Evolutionary conservation across 192 early-diverging fungal genomes (phyloP).

Genomic region (Chytriomyces sp.): DNA sequence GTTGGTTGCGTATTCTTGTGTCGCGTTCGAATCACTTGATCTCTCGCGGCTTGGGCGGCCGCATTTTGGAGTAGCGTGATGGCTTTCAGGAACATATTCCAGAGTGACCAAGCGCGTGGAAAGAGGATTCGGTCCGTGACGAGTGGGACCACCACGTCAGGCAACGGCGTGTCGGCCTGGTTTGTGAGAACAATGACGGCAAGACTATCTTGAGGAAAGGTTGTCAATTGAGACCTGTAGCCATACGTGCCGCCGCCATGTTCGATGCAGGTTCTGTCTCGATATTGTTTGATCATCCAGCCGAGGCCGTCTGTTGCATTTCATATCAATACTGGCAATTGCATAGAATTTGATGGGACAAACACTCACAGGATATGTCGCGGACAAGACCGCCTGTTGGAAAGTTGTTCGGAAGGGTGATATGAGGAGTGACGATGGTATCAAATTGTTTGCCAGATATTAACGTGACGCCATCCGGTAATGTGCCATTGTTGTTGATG

Average conservation of each 20-base stretch:
- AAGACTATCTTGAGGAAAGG: slow-evolving; percentile 17
- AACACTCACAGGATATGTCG: background rate
- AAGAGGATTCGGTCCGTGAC: background rate
- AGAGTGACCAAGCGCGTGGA: background rate
- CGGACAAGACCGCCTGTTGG: background rate
- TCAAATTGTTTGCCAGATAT: background rate
- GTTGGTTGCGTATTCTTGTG: background rate
- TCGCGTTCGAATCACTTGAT: background rate
- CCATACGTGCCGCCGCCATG: slow-evolving; percentile 2
- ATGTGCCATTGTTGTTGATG: background rate
- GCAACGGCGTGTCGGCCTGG: background rate
- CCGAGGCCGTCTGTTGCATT: slow-evolving; percentile 4
- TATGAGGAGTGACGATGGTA: background rate
- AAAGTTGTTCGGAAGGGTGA: background rate
- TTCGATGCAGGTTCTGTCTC: slow-evolving; percentile 3
- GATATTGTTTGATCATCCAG: slow-evolving; percentile 15
- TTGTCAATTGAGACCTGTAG: background rate
- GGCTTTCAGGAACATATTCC: background rate
- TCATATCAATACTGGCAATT: background rate
- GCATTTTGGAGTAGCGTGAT: background rate
- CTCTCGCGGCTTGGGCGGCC: background rate
- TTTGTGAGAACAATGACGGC: slow-evolving; percentile 25
- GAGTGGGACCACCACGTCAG: background rate
- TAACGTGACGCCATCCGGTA: background rate
- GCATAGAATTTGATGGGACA: background rate